Conservation (phyloP, 1,139 yeast species). For the Geotrichum europaeum region DNA sequence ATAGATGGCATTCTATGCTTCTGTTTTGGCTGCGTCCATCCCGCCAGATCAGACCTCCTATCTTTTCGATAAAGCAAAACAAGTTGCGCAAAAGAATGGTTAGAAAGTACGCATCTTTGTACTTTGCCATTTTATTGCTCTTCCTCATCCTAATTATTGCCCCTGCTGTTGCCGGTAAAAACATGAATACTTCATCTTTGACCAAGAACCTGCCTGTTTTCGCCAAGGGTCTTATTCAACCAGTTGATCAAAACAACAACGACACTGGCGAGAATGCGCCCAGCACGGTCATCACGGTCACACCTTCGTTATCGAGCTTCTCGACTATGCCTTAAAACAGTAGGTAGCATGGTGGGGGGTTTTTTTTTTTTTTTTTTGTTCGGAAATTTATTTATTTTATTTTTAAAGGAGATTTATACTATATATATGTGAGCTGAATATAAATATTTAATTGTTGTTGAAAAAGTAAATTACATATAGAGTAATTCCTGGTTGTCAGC, state of each 20-base stretch:
- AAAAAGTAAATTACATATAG: too few relatives aligned
- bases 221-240: constrained; percentile 77
- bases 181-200: constrained; percentile 23
- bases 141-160: constrained; percentile 79
- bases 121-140: constrained; percentile 59
- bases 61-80: constrained; percentile 93
- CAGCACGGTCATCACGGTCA: constrained; percentile 28
- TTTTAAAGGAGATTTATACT: neutral
- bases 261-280: constrained; percentile 51
- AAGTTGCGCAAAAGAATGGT: constrained; percentile 98
- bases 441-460: neutral
- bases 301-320: constrained; percentile 28
- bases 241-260: constrained; percentile 70
- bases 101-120: constrained; percentile 81
- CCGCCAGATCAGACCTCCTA: constrained; percentile 97
- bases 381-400: neutral
- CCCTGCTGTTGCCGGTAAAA: constrained; percentile 61
- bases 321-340: constrained; percentile 25
- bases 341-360: neutral
- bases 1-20: constrained; percentile 97
- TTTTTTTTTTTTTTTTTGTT: neutral
- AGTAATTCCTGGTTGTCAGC: too few relatives aligned
- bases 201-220: constrained; percentile 38
- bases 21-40: constrained; percentile 98
- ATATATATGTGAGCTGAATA: neutral